These are phyloP conservation scores for Zasmidium cellare DNA, from an alignment of 2,329 filamentous ascomycete genomes.

Conservation along the genomic window DNA sequence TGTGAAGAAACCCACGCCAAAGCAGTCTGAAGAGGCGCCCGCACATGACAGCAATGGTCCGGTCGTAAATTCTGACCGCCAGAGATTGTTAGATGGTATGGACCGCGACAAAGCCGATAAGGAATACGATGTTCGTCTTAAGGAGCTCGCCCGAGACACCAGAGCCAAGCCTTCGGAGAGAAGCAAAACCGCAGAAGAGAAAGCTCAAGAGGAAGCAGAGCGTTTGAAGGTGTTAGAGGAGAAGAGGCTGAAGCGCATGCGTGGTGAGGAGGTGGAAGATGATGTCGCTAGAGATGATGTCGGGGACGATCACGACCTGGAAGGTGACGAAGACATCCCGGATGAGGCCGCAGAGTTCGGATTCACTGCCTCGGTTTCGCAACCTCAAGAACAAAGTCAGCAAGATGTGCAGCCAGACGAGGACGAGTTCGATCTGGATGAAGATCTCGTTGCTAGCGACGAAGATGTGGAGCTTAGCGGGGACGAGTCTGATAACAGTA, in stretches of 20 bases:
- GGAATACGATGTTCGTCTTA: slow-evolving; percentile 82
- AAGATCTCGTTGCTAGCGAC: slow-evolving; percentile 80
- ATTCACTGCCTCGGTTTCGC: slow-evolving; percentile 58
- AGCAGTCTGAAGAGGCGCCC: slow-evolving; percentile 20
- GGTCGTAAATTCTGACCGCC: slow-evolving; percentile 61
- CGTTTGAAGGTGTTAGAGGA: slow-evolving; percentile 79
- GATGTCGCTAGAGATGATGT: slow-evolving; percentile 48
- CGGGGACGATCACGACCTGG: slow-evolving; percentile 20
- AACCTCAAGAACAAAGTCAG: slow-evolving; percentile 28
- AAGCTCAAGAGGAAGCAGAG: slow-evolving; percentile 72
- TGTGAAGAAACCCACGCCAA: slow-evolving; percentile 49
- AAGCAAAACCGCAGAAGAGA: slow-evolving; percentile 89
- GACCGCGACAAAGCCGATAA: slow-evolving; percentile 72
- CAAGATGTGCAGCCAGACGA: slow-evolving; percentile 81
- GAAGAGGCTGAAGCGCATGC: slow-evolving; percentile 81
- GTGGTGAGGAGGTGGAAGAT: slow-evolving; percentile 73
- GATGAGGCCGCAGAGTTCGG: slow-evolving; percentile 65
- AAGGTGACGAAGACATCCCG: slow-evolving; percentile 40
- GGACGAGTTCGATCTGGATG: slow-evolving; percentile 89
- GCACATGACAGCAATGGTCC: slow-evolving; percentile 40
- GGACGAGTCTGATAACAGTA: slow-evolving; percentile 9
- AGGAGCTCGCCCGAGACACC: slow-evolving; percentile 79
- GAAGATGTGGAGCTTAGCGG: slow-evolving; percentile 29
- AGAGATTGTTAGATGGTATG: slow-evolving; percentile 59
- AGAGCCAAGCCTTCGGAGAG: slow-evolving; percentile 82